phyloP scores from a whole-genome alignment of 192 early-diverging fungal species.

The Coemansia reversa region DNA sequence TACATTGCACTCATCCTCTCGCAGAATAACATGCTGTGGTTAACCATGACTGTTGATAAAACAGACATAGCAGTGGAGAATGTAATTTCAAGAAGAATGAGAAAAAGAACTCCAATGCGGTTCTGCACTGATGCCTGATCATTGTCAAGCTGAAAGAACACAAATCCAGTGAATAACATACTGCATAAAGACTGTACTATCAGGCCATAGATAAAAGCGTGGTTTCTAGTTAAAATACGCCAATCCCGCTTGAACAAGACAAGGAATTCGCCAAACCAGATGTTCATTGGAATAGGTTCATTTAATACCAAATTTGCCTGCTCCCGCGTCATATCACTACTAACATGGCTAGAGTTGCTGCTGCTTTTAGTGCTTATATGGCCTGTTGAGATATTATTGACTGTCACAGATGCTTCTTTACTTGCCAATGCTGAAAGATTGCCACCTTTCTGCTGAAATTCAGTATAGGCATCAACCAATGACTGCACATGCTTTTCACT shows the following conservation, averaged over 20 bases:
- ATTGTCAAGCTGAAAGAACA: conserved; percentile 48
- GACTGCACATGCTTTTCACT: conserved; percentile 37
- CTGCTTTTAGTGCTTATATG: too few species aligned
- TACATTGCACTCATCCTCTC: too few species aligned
- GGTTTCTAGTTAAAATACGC: conserved; percentile 6
- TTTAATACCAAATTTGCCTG: conserved; percentile 17
- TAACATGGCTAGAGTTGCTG: too few species aligned
- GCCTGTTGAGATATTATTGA: too few species aligned
- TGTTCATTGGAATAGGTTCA: conserved; percentile 27
- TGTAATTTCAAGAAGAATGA: conserved; percentile 10
- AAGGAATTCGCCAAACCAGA: conserved; percentile 22
- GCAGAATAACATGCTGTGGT: too few species aligned
- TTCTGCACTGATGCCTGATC: conserved; percentile 47
- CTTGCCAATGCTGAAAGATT: too few species aligned
- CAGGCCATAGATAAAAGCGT: conserved; percentile 21
- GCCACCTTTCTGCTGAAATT: conserved; percentile 1
- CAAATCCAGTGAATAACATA: conserved; percentile 55
- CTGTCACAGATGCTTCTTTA: too few species aligned
- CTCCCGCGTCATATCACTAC: not conserved
- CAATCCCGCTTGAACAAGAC: conserved; percentile 31
- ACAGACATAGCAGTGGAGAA: too few species aligned
- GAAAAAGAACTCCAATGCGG: conserved; percentile 50
- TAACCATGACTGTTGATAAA: too few species aligned
- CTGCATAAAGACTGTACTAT: conserved; percentile 40
- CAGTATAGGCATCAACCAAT: conserved; percentile 22